Evolutionary conservation across 495 filamentous ascomycete genomes (phyloP).

Genomic region (Podospora pseudoanserina): DNA sequence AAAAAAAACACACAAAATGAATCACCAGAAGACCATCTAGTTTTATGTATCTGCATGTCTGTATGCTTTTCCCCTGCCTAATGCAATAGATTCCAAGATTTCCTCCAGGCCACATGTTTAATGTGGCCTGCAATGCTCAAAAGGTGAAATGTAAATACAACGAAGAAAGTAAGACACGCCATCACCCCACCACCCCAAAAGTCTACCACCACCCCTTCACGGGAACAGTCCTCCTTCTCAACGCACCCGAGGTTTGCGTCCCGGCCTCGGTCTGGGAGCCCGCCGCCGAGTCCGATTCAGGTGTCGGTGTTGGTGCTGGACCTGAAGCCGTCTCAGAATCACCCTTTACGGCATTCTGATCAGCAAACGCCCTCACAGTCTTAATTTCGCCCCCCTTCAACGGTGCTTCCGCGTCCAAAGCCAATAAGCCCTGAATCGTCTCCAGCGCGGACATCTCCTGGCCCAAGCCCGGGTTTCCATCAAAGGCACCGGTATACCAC

Average conservation of each 20-base stretch:
- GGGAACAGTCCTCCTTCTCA: background rate
- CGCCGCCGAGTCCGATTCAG: too few species aligned
- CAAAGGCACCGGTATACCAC: constrained; percentile 63
- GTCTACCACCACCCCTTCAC: background rate
- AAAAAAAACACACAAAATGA: background rate
- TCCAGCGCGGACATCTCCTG: constrained; percentile 70
- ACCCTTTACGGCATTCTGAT: constrained; percentile 9
- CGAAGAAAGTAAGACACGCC: background rate
- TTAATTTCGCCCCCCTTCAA: constrained; percentile 44
- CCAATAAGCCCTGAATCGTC: constrained; percentile 58
- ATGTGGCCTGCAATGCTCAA: background rate
- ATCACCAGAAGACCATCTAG: background rate
- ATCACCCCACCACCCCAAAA: background rate
- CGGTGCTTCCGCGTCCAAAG: constrained; percentile 34
- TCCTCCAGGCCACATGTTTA: background rate
- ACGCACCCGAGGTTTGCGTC: background rate
- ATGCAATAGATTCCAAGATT: background rate
- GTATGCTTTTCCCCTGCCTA: background rate
- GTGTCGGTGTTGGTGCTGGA: background rate
- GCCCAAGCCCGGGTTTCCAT: constrained; percentile 58
- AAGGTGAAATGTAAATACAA: background rate
- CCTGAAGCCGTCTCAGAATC: background rate
- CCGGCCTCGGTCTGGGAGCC: background rate
- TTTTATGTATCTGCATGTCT: background rate
- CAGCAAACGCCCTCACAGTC: constrained; percentile 30